Evolutionary conservation across 495 filamentous ascomycete species (phyloP).

Genomic region (Xylaria intraflava): DNA sequence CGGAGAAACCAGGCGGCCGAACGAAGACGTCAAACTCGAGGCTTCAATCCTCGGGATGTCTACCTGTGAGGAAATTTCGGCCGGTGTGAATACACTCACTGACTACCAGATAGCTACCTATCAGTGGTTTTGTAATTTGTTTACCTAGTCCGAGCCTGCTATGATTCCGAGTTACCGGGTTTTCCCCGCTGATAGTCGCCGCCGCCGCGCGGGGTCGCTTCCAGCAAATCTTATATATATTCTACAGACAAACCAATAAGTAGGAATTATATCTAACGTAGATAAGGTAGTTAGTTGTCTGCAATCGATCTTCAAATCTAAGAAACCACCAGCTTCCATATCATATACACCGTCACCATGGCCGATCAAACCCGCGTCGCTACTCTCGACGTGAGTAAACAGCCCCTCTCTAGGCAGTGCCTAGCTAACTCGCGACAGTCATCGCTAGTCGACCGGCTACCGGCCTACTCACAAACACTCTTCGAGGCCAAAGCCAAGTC

Average conservation of each 20-base stretch:
- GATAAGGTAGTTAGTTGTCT: no score
- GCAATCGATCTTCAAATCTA: neutral
- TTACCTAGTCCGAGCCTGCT: neutral
- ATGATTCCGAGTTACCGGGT: slow-evolving; percentile 25
- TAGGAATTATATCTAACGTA: no score
- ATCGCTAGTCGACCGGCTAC: slow-evolving; percentile 48
- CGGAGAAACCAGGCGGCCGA: no score
- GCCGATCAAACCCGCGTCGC: slow-evolving; percentile 24
- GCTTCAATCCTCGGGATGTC: no score
- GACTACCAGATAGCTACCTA: no score
- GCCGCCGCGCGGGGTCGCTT: slow-evolving; percentile 18
- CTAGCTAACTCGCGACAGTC: slow-evolving; percentile 4
- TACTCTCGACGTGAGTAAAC: slow-evolving; percentile 30
- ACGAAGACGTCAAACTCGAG: no score
- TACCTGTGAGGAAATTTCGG: no score
- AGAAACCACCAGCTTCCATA: neutral
- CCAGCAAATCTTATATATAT: neutral
- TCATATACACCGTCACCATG: slow-evolving; percentile 21
- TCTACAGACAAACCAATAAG: neutral
- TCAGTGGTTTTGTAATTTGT: neutral
- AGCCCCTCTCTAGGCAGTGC: neutral
- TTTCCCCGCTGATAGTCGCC: slow-evolving; percentile 18
- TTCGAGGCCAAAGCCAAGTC: slow-evolving; percentile 76
- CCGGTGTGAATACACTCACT: no score
- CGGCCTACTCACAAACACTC: slow-evolving; percentile 63